Base-by-base conservation (phyloP, 225 moss, liverwort and hornwort genomes). In the Pseudoscleropodium purum region DNA sequence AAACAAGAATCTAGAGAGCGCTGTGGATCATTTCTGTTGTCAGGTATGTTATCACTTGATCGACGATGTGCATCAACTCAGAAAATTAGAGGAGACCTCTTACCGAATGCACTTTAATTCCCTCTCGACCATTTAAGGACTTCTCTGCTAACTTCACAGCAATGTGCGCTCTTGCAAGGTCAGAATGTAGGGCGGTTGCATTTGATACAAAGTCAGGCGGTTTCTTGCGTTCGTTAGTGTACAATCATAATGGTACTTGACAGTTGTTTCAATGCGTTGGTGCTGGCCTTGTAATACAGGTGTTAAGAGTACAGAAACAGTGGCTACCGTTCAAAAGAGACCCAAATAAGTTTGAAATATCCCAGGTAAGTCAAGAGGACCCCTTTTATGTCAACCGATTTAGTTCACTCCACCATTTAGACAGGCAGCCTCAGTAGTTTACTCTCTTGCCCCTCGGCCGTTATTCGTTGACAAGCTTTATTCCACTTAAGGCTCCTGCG, bases 221-320 rank as follows among this genome's bases (percentile, higher is more conserved):
- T 90, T 39, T 89, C 43, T 45, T 75, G 21, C 21, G 27, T 70
- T 52, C 12, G 34, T 75, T 68, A 62, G 56, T 85, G 43, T 79
- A 26, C 59, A 65, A 60, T 86, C 33, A 79, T 82, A 24, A 63
- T 91, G 65, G 39, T 79, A 37, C 15, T 75, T 87, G 74, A 75
- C 25, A 61, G 52, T 81, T 34, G 33, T 87, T 84, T 84, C 61
- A 43, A 60, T 84, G 63, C 57, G 33, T 25, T 92, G 79, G 72
- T 90, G 51, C 52, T 86, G 79, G 62, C 68, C 63, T 80, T 91
- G 88, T 54, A 56, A 70, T 20, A 79, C 96, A 97, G 98, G 90
- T 96, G 33, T 87, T 96, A 49, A 95, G 93, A 88, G 97, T 97
- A 34, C 91, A 96, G 90, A 87, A 84, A 64, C 89, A 88, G 75